Base-by-base conservation (phyloP, 2,329 filamentous ascomycete species). In the Neofusicoccum sp. region DNA sequence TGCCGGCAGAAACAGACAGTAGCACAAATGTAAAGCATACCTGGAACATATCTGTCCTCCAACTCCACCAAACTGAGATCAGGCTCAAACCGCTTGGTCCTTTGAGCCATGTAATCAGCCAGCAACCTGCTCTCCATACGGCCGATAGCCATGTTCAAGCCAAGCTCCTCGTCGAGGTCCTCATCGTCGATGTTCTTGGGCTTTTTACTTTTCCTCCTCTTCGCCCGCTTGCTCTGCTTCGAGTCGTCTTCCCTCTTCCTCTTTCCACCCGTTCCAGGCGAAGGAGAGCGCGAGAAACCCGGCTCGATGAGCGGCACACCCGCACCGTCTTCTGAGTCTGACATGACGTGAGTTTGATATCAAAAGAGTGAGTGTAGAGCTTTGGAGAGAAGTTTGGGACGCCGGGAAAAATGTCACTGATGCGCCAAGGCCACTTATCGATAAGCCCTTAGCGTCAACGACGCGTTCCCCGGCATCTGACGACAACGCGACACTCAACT, bases 41-140 rank as follows among this genome's bases (percentile, higher is more conserved):
- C 88, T 66, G 91, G 86, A 57, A 98, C 82, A 60, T 89, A 87
- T 69, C 91, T 80, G 71, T 97, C 93, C 61, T 90, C 88, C 33
- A 96, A 79, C 76, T 99, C 95, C 41, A 98, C 84, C 0, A 86
- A 80, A 67, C 90, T 96, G 69, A 97, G 75, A 57, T 96, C 89
- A 30, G 84, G 86, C 58, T 91, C 90, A 70, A 93, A 96, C 26
- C 89, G 84, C 65, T 84, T 86, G 58, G 90, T 88, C 70, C 89
- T 86, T 70, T 95, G 88, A 6, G 89, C 89, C 63, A 97, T 81
- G 73, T 96, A 87, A 73, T 97, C 93, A 1, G 93, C 90, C 48
- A 97, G 79, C 43, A 97, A 81, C 65, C 88, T 85, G 63, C 86
- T 88, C 73, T 96, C 91, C 88, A 97, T 93, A 63, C 86, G 85